phyloP scores from a whole-genome alignment of 352 stramenopile genomes.

The Pythium rhizo-oryzae region DNA sequence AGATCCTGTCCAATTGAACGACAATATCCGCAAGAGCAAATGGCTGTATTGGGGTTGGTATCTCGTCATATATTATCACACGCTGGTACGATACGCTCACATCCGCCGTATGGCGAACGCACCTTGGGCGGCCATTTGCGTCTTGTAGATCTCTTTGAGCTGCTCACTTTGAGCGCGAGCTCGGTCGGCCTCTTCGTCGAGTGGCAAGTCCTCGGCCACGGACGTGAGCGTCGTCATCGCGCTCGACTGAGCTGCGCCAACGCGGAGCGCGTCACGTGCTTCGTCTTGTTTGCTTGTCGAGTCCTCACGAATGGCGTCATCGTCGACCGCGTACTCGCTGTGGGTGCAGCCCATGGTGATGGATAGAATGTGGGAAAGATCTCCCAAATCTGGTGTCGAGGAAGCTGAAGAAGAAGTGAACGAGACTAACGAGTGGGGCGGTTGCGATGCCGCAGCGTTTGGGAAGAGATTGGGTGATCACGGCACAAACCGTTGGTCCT shows the following conservation, averaged over 20 bases:
- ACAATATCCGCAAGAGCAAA: too few relatives aligned
- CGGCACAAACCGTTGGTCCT: too few relatives aligned
- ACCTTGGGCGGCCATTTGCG: not conserved
- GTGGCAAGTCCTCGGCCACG: not conserved
- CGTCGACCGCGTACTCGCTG: constrained; percentile 3
- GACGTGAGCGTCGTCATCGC: not conserved
- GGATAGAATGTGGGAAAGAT: too few relatives aligned
- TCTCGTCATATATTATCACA: too few relatives aligned
- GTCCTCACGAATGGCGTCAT: not conserved
- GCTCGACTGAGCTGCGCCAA: not conserved
- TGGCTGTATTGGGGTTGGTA: too few relatives aligned
- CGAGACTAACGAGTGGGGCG: too few relatives aligned
- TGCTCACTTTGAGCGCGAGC: constrained; percentile 1
- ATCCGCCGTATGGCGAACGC: not conserved
- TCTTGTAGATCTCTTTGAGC: constrained; percentile 11
- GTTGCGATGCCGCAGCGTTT: too few relatives aligned
- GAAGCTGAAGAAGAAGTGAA: too few relatives aligned
- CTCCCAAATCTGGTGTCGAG: too few relatives aligned
- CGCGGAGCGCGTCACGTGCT: not conserved
- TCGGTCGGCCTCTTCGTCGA: constrained; percentile 2
- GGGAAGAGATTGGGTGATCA: too few relatives aligned
- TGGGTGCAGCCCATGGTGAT: constrained; percentile 1
- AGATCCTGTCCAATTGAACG: too few relatives aligned
- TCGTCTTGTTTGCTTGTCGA: not conserved
- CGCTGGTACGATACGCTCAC: not conserved